Evolutionary conservation across 345 rosid genomes (phyloP), one percentile per base, ranked within the genome.

Genomic region (Sisymbrium altissimum): DNA sequence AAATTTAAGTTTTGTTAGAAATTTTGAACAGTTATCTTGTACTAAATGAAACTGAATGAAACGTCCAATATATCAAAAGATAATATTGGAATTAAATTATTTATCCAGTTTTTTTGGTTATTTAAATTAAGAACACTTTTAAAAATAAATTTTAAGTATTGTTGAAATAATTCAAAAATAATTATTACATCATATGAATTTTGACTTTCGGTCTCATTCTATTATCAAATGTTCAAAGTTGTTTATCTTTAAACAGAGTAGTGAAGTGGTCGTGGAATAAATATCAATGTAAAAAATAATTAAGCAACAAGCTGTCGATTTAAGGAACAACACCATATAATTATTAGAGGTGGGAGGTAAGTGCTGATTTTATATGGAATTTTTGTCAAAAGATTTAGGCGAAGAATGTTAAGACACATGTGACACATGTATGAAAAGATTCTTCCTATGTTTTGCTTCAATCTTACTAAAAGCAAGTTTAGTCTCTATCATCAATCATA

Each of bases 401-500:
- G 1, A 40, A 69, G 27, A 69, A 69, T 69, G 59, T 68, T 69
- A 32, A 52, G 35, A 45, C 64, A 63, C 74, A 62, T 53, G 65
- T 30, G 75, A 30, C 75, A 76, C 75, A 60, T 76, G 75, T 54
- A 25, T 0, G 38, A 30, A 62, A 62, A 76, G 38, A 76, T 64
- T 50, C 12, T 29, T 63, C 62, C 32, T 39, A 57, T 30, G 61
- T 71, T 49, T 75, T 46, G 80, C 80, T 77, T 77, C 76, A 77
- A 49, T 48, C 72, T 77, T 65, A 77, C 80, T 77, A 71, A 65
- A 77, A 77, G 79, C 14, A 33, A 69, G 45, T 25, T 48, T 29
- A 70, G 76, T 77, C 66, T 14, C 55, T 48, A 56, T 64, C 72
- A 65, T 71, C 59, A 76, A 63, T 76, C 70, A 76, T 76, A 35